Evolutionary conservation across 306 rosid species (phyloP).

Genomic region (Vigna mungo): DNA sequence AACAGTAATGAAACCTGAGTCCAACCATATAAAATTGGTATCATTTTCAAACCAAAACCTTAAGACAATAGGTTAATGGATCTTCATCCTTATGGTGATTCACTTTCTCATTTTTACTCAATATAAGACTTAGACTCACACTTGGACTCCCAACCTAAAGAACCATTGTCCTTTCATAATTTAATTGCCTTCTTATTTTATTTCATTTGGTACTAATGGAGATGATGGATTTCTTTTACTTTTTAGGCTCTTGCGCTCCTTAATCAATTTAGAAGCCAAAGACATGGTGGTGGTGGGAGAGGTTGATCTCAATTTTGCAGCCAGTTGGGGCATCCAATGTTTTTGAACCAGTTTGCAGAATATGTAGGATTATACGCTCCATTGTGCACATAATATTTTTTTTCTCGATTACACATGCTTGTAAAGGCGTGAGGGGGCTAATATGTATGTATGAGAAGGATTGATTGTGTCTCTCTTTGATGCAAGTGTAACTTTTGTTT

Average conservation of each 20-base stretch:
- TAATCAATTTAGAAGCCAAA: conserved; percentile 74
- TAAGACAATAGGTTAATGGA: too few relatives aligned
- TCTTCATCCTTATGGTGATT: too few relatives aligned
- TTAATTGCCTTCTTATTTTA: conserved; percentile 5
- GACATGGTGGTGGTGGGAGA: conserved; percentile 82
- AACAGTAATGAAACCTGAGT: too few relatives aligned
- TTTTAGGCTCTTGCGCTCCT: conserved; percentile 86
- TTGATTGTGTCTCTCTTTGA: conserved; percentile 33
- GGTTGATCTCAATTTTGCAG: conserved; percentile 51
- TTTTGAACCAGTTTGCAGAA: conserved; percentile 48
- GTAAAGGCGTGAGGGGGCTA: conserved; percentile 34
- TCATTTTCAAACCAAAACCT: too few relatives aligned
- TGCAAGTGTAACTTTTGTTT: conserved; percentile 30
- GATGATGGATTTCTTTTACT: conserved; percentile 27
- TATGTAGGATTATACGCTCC: conserved; percentile 40
- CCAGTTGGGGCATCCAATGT: conserved; percentile 37
- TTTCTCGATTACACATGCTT: conserved; percentile 42
- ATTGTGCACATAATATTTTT: conserved; percentile 53
- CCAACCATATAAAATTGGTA: too few relatives aligned
- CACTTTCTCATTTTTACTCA: too few relatives aligned
- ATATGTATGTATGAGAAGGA: conserved; percentile 50
- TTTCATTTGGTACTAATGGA: background rate
- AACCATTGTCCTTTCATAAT: background rate
- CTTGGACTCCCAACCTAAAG: too few relatives aligned
- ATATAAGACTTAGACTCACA: too few relatives aligned